Evolutionary conservation across 2,329 filamentous ascomycete genomes (phyloP), one percentile per base, ranked within the genome.

Genomic region (Ceratocystis colombiana): DNA sequence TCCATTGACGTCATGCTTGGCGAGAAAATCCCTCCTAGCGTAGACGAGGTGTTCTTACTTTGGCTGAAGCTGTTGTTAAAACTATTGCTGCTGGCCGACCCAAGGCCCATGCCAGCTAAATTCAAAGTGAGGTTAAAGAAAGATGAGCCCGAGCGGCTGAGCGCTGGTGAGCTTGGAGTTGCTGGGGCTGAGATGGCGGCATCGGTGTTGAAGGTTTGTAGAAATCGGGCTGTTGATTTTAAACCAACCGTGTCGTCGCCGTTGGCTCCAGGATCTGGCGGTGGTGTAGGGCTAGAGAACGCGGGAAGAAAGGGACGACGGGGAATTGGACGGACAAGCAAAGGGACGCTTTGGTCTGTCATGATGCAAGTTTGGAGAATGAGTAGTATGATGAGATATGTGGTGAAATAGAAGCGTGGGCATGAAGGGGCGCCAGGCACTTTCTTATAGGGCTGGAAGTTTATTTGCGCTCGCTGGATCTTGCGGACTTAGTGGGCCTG

Each of bases 21-120:
- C 10, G 86, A 86, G 78, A 96, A 99, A 72, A 99, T 99, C 65
- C 94, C 93, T 71, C 88, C 89, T 4, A 99, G 82, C 0, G 94
- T 96, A 1, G 90, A 92, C 8, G 89, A 87, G 12, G 33, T 12
- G 37, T 41, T 12, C 8, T 41, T 41, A 41, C 10, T 41, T 10
- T 12, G 37, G 37, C 37, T 12, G 37, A 12, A 41, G 37, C 37
- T 12, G 3, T 41, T 41, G 8, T 41, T 41, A 12, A 41, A 41
- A 41, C 37, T 41, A 41, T 12, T 41, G 37, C 10, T 64, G 37
- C 59, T 46, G 37, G 44, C 50, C 7, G 30, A 12, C 8, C 28
- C 62, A 7, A 64, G 37, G 20, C 45, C 61, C 68, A 99, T 81
- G 73, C 96, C 96, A 72, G 91, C 79, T 67, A 90, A 83, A 8